Conservation (phyloP, 129 eudicot species). For the Ambrosia artemisiifolia region DNA sequence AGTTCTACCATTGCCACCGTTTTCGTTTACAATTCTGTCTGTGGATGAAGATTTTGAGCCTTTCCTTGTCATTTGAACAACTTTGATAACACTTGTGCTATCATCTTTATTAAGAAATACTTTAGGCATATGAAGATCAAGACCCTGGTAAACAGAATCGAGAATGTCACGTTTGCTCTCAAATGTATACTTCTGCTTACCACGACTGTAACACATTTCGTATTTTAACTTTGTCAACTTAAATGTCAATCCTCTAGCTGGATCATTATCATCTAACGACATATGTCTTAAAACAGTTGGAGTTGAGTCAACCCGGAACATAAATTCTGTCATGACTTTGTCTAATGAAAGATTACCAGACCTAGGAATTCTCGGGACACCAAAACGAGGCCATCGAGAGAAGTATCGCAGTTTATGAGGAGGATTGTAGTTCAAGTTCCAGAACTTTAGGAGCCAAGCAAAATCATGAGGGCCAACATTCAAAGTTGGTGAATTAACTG, state of each 20-base stretch:
- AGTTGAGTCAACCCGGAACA: constrained; percentile 88
- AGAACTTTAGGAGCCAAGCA: constrained; percentile 86
- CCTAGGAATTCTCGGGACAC: constrained; percentile 85
- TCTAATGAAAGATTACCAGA: constrained; percentile 93
- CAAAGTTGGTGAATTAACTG: constrained; percentile 51
- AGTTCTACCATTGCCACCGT: constrained; percentile 31
- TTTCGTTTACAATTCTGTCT: constrained; percentile 53
- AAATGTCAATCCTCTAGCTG: constrained; percentile 87
- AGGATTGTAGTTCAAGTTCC: constrained; percentile 79
- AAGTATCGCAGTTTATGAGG: constrained; percentile 87
- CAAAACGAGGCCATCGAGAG: constrained; percentile 97
- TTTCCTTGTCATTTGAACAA: constrained; percentile 70
- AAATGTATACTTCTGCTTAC: constrained; percentile 84
- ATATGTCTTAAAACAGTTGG: constrained; percentile 78
- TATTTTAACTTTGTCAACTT: constrained; percentile 77
- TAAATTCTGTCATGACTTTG: constrained; percentile 93
- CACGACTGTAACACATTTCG: constrained; percentile 80
- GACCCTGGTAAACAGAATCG: constrained; percentile 92
- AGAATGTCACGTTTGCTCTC: constrained; percentile 84
- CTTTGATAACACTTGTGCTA: constrained; percentile 62
- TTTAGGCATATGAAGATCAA: constrained; percentile 94
- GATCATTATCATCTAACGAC: constrained; percentile 90
- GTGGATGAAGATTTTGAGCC: constrained; percentile 67
- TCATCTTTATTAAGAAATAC: constrained; percentile 70
- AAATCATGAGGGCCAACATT: constrained; percentile 92